Evolutionary conservation across 2,329 filamentous ascomycete genomes (phyloP).

Genomic region (Ophiocordyceps camponoti-saundersi): DNA sequence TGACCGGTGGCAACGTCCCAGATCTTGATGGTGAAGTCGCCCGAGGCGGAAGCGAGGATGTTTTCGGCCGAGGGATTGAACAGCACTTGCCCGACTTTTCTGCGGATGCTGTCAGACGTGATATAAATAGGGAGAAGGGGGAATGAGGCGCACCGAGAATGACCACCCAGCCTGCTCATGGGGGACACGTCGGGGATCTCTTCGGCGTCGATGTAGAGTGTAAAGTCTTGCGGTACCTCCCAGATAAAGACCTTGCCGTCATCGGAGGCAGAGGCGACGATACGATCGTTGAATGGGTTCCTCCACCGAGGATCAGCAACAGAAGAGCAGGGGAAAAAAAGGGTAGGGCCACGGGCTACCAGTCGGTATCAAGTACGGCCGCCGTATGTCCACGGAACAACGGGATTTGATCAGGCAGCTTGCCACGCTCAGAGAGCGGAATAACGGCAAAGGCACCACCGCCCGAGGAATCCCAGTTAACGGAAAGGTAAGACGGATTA

Average conservation of each 20-base stretch:
- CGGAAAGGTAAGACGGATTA: conserved; percentile 87
- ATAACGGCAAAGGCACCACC: conserved; percentile 96
- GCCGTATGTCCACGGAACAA: conserved; percentile 94
- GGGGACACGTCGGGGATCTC: conserved; percentile 70
- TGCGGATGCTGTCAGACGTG: conserved; percentile 17
- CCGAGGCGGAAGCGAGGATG: conserved; percentile 85
- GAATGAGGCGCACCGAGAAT: conserved; percentile 49
- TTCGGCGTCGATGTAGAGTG: conserved; percentile 68
- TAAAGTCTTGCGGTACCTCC: conserved; percentile 82
- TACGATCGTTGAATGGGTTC: conserved; percentile 89
- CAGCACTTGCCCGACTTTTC: conserved; percentile 93
- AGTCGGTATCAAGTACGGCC: conserved; percentile 92
- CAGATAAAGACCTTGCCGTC: conserved; percentile 96
- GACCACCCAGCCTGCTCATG: conserved; percentile 65
- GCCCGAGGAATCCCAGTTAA: conserved; percentile 96
- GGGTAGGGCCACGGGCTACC: conserved; percentile 29
- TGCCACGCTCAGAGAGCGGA: conserved; percentile 74
- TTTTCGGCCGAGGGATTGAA: conserved; percentile 96
- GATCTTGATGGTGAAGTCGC: conserved; percentile 86
- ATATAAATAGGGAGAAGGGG: background rate
- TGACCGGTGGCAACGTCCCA: conserved; percentile 82
- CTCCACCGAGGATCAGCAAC: conserved; percentile 24
- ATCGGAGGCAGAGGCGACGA: conserved; percentile 88
- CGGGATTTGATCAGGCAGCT: conserved; percentile 81
- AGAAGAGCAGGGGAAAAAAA: conserved; percentile 5